Base-by-base conservation (phyloP, 306 rosid species). In the Pyrus communis region DNA sequence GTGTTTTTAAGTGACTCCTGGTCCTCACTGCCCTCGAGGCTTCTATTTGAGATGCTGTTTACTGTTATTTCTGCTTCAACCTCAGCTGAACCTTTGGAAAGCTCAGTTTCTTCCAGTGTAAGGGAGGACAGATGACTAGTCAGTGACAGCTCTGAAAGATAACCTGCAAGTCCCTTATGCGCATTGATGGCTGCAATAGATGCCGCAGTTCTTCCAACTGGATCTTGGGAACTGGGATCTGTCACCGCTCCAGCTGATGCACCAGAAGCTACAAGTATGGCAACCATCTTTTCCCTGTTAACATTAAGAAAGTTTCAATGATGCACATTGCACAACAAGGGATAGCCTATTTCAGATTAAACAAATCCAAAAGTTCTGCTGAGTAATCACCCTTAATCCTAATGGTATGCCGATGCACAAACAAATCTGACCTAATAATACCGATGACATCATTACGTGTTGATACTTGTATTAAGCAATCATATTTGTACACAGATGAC, bases 241-340 rank as follows among this genome's bases (percentile, higher is more conserved):
- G 99, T 96, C 85, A 96, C 97, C 58, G 99, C 98, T 57, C 97
- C 97, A 73, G 99, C 96, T 81, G 86, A 91, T 71, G 99, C 99
- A 81, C 92, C 96, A 25, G 99, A 86, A 68, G 98, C 96, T 67
- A 90, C 67, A 65, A 96, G 96, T 75, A 90, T 84, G 30, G 96
- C 96, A 74, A 89, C 96, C 93, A 88, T 89, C 86, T 92, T 91
- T 82, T 92, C 97, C 92, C 99, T 96, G 73, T 74, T 67, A 78
- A 75, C 66, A 71, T 70, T 59, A 51, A 80, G 19, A 70, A 74
- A 51, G 54, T 19, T 65, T 55, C 13, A 74, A 58, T 35, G 38
- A 64, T 33, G 11, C n/a, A 35, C 38, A 35, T 35, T 35, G 40
- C 40, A 62, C 5, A 21, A 61, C 73, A 51, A 31, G 76, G 27